Evolutionary conservation across 495 filamentous ascomycete species (phyloP), one percentile per base, ranked within the genome.

Genomic region (Hypomontagnella monticulosa): DNA sequence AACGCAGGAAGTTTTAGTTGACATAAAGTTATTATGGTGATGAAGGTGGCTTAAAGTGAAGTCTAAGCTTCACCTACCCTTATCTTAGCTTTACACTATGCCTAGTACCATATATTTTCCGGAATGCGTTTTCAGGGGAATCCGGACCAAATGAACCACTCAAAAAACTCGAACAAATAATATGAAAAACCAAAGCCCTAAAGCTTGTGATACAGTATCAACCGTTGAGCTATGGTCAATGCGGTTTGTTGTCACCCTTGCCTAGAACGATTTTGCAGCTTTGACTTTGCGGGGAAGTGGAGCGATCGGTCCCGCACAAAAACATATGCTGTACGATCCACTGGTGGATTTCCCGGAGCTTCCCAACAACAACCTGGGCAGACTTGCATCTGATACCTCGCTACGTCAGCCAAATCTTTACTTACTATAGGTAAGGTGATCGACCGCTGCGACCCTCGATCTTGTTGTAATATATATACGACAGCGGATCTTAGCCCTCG

Each of bases 251-350:
- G 53, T 10, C 14, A 44, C 4, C 42, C 14, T 47, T 27, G 23
- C 6, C 6, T 27, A 27, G 6, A 6, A 41, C 7, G n/a, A 19
- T 18, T 41, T 27, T 53, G 41, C 6, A 27, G 27, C 40, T 58
- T 40, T 36, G 32, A 66, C 40, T 51, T 61, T 65, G 66, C 66
- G 61, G 66, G 66, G 66, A 69, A 69, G 66, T 69, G 66, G 66
- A 64, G 52, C 51, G 20, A 30, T 38, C 16, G 9, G 15, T 46
- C 59, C 59, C 52, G 42, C 49, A 16, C 18, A n/a, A 3, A 38
- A 34, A 53, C 38, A 33, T 38, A 27, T 49, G 14, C 46, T 42
- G 34, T 44, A 4, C 5, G n/a, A n/a, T n/a, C n/a, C n/a, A n/a
- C n/a, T n/a, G 47, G 23, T 27, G 23, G 23, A 27, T 27, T 16